phyloP scores from a whole-genome alignment of 1,139 yeast genomes.

The Scheffersomyces insectosa region DNA sequence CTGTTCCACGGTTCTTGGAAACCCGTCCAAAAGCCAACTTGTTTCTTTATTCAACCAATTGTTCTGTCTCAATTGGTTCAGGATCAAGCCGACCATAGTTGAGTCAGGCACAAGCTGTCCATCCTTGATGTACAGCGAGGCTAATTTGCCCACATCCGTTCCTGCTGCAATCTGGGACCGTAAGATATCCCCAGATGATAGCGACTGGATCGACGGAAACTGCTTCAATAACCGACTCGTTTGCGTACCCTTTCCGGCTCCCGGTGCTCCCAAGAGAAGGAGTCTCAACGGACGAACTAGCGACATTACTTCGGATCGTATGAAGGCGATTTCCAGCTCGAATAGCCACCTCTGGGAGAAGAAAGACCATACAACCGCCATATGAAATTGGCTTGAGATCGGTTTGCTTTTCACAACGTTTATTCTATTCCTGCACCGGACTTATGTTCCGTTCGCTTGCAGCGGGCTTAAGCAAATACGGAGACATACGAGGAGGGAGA shows the following conservation, averaged over 20 bases:
- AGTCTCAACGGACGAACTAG: slow-evolving; percentile 54
- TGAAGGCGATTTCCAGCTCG: not conserved
- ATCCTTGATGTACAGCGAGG: slow-evolving; percentile 52
- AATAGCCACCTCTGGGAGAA: slow-evolving; percentile 2
- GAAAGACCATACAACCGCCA: slow-evolving; percentile 12
- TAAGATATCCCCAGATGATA: slow-evolving; percentile 84
- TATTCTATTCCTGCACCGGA: too few species aligned
- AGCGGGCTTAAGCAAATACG: too few species aligned
- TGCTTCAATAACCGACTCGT: slow-evolving; percentile 61
- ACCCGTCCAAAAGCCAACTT: slow-evolving; percentile 86
- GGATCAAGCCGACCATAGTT: slow-evolving; percentile 61
- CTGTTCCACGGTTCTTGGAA: slow-evolving; percentile 78
- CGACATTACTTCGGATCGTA: not conserved
- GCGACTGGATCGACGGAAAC: slow-evolving; percentile 51
- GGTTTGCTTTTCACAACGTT: slow-evolving; percentile 7
- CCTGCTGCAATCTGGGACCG: slow-evolving; percentile 62
- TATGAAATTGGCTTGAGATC: slow-evolving; percentile 6
- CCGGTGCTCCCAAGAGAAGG: slow-evolving; percentile 87
- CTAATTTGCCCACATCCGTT: slow-evolving; percentile 60
- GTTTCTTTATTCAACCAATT: slow-evolving; percentile 49
- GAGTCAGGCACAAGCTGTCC: slow-evolving; percentile 78
- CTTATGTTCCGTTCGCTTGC: too few species aligned
- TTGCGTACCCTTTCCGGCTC: slow-evolving; percentile 92
- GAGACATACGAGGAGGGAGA: too few species aligned
- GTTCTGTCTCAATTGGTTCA: slow-evolving; percentile 43